phyloP scores from a whole-genome alignment of 176 grass and related monocot species.

The Phoenix dactylifera region DNA sequence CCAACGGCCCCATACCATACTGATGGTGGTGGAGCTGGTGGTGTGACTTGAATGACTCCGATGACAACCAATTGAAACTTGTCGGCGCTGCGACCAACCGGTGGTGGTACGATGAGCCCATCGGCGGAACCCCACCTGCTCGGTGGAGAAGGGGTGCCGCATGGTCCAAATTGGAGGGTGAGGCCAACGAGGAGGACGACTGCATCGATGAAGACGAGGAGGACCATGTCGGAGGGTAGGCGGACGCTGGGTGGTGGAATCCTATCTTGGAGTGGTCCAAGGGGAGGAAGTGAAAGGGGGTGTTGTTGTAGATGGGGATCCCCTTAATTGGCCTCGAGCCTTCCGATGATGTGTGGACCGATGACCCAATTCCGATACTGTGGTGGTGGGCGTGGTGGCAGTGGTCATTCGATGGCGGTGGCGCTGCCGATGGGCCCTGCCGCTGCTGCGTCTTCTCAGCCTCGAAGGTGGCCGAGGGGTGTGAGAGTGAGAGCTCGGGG shows the following conservation, averaged over 20 bases:
- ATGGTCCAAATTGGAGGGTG: constrained; percentile 26
- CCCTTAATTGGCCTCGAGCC: constrained; percentile 2
- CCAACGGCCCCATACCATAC: constrained; percentile 10
- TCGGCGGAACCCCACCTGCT: constrained; percentile 8
- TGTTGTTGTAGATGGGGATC: constrained; percentile 16
- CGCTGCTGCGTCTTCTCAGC: not conserved
- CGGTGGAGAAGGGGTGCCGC: constrained; percentile 34
- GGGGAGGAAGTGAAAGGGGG: not conserved
- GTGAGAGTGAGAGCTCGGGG: constrained; percentile 6
- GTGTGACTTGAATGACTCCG: constrained; percentile 11
- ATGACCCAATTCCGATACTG: not conserved
- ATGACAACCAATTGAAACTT: constrained; percentile 60
- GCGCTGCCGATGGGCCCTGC: not conserved
- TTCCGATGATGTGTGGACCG: not conserved
- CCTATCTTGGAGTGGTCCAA: constrained; percentile 27
- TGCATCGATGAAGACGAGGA: constrained; percentile 22
- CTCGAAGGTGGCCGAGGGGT: not conserved
- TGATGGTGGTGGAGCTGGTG: constrained; percentile 27
- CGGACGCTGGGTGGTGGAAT: constrained; percentile 23
- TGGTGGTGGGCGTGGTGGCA: not conserved
- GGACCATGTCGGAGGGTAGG: constrained; percentile 13
- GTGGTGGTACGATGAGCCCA: constrained; percentile 34
- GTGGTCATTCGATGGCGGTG: constrained; percentile 18
- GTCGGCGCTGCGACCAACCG: constrained; percentile 57
- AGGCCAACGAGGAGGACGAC: not conserved